Conservation (phyloP, 169 alveolate species). For the Cystoisospora suis region DNA sequence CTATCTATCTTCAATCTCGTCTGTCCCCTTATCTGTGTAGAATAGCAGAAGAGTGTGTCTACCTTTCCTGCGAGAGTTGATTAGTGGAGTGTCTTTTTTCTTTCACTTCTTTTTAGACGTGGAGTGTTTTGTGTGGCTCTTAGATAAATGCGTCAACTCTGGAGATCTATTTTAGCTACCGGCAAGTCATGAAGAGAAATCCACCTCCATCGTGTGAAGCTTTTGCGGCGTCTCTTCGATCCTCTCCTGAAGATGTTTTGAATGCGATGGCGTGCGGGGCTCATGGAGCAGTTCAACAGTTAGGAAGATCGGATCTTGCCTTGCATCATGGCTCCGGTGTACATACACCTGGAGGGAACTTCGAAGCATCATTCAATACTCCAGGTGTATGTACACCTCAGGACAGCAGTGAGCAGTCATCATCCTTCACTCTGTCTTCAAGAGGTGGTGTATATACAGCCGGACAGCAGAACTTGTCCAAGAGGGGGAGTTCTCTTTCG, state of each 20-base stretch:
- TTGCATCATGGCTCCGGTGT: no score
- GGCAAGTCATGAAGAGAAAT: neutral
- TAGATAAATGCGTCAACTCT: neutral
- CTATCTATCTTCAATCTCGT: no score
- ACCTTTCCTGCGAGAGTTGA: neutral
- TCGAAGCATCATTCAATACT: no score
- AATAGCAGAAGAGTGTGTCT: neutral
- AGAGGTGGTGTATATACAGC: no score
- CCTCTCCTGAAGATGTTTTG: slow-evolving; percentile 4
- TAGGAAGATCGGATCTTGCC: no score
- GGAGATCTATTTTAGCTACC: neutral
- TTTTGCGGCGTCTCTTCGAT: slow-evolving; percentile 2
- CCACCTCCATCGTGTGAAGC: slow-evolving; percentile 9
- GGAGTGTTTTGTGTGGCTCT: neutral
- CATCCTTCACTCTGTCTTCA: no score
- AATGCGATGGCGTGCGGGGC: slow-evolving; percentile 15
- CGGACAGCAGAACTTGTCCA: no score
- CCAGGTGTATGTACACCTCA: no score
- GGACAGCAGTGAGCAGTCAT: no score
- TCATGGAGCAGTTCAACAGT: neutral
- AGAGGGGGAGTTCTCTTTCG: no score
- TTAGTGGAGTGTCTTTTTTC: neutral
- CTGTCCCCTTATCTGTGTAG: no score
- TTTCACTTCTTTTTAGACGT: neutral
- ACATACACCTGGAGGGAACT: no score